A percentile compares a stretch with the other conserved stretches of the same genome.
Evolutionary conservation across 805 yeast species (phyloP).

Genomic region (Kodamaea nitidulidarum): DNA sequence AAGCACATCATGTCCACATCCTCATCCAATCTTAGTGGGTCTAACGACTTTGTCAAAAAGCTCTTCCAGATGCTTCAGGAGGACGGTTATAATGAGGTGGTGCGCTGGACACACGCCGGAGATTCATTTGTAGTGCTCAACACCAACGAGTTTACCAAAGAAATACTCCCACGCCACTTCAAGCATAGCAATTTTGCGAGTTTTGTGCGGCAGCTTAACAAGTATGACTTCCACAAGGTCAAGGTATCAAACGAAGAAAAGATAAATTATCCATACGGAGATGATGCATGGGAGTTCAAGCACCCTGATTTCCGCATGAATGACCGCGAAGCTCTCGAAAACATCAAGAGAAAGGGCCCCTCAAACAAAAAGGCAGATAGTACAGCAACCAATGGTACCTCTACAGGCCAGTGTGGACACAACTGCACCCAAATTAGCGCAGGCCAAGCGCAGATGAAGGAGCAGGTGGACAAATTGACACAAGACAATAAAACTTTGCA

Average conservation of each 20-base stretch:
- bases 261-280: constrained; percentile 54
- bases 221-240: constrained; percentile 96
- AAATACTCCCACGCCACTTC: constrained; percentile 86
- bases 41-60: constrained; percentile 78
- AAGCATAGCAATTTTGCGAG: constrained; percentile 93
- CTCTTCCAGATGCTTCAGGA: constrained; percentile 81
- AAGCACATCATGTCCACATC: constrained; percentile 12
- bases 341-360: constrained; percentile 81
- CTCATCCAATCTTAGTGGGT: constrained; percentile 41
- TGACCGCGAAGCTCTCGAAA: constrained; percentile 75
- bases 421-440: constrained; percentile 8
- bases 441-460: constrained; percentile 18
- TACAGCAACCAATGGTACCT: too few relatives aligned
- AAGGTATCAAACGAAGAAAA: constrained; percentile 65
- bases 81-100: constrained; percentile 67
- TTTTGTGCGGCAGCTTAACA: constrained; percentile 92
- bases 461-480: constrained; percentile 31
- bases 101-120: constrained; percentile 83
- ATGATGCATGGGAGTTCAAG: constrained; percentile 89
- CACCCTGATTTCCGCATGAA: constrained; percentile 83
- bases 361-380: constrained; percentile 39
- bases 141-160: constrained; percentile 85
- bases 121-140: constrained; percentile 86
- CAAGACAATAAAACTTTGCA: constrained; percentile 29
- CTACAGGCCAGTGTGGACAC: constrained; percentile 9